These are phyloP conservation scores for Eucalyptus erythrocorys DNA, from an alignment of 345 rosid species.

Conservation along the genomic window DNA sequence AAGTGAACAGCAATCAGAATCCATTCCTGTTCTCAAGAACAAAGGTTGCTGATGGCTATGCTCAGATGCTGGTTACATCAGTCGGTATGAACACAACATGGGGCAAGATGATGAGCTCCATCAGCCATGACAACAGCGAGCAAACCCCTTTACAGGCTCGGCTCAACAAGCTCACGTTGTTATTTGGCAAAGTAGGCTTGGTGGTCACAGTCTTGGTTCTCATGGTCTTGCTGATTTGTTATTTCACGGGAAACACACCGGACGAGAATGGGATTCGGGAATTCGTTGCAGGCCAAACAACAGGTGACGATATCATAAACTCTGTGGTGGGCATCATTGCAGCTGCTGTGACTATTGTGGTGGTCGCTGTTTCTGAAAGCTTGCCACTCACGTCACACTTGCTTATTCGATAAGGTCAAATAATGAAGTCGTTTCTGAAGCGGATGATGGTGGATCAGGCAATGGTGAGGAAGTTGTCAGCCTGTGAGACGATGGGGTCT, in stretches of 20 bases:
- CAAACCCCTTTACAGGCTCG: too few species aligned
- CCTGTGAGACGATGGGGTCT: conserved; percentile 86
- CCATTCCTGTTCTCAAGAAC: conserved; percentile 55
- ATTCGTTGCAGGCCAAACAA: conserved; percentile 30
- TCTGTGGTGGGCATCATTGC: conserved; percentile 55
- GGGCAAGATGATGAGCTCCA: conserved; percentile 73
- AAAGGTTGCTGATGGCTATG: conserved; percentile 45
- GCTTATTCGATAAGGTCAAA: conserved; percentile 73
- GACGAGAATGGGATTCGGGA: conserved; percentile 39
- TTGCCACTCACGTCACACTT: conserved; percentile 63
- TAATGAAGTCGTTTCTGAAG: too few species aligned
- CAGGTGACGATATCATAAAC: conserved; percentile 33
- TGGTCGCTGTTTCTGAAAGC: conserved; percentile 83
- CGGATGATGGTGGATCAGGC: conserved; percentile 76
- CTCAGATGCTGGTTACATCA: conserved; percentile 46
- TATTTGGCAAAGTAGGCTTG: conserved; percentile 51
- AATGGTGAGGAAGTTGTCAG: conserved; percentile 64
- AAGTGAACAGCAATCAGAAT: conserved; percentile 17
- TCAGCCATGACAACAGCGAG: conserved; percentile 18
- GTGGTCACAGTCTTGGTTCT: conserved; percentile 64
- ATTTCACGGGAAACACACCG: conserved; percentile 56
- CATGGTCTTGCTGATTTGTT: conserved; percentile 42
- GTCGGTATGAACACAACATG: conserved; percentile 67
- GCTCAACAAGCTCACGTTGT: conserved; percentile 54
- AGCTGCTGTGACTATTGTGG: conserved; percentile 62